Percentiles rank a stretch among this genome's conserved stretches.
Evolutionary conservation across 495 filamentous ascomycete species (phyloP).

Genomic region (Pseudotulostoma volvatum): DNA sequence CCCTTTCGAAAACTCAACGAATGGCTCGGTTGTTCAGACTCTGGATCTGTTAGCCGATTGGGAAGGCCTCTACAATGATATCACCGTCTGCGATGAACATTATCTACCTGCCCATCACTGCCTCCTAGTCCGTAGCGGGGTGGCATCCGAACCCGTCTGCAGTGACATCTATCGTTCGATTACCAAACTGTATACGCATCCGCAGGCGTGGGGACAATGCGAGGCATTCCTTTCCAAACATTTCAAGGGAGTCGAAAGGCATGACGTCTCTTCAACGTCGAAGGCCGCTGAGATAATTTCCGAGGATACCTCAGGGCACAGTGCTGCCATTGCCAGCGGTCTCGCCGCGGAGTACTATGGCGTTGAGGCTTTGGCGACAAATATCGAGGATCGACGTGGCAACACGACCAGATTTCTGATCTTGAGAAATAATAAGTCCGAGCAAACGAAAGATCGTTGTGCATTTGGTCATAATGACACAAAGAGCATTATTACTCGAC

Average conservation of each 20-base stretch:
- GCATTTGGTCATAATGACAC: slow-evolving; percentile 10
- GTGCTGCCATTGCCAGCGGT: slow-evolving; percentile 61
- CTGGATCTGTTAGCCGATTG: slow-evolving; percentile 78
- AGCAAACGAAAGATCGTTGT: slow-evolving; percentile 5
- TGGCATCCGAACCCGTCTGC: slow-evolving; percentile 11
- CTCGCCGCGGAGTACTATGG: slow-evolving; percentile 52
- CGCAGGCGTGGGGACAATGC: slow-evolving; percentile 90
- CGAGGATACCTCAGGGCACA: slow-evolving; percentile 35
- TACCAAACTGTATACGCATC: slow-evolving; percentile 64
- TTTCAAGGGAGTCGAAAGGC: slow-evolving; percentile 53
- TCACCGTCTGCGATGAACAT: slow-evolving; percentile 60
- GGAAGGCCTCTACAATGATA: slow-evolving; percentile 37
- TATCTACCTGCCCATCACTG: slow-evolving; percentile 81
- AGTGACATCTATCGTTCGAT: slow-evolving; percentile 14
- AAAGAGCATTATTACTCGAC: slow-evolving; percentile 4
- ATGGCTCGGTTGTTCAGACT: slow-evolving; percentile 77
- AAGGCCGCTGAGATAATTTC: slow-evolving; percentile 63
- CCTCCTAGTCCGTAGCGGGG: slow-evolving; percentile 41
- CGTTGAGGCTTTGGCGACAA: slow-evolving; percentile 49
- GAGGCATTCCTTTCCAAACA: slow-evolving; percentile 48
- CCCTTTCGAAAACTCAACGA: slow-evolving; percentile 90
- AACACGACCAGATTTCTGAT: slow-evolving; percentile 87
- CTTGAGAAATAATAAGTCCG: slow-evolving; percentile 32
- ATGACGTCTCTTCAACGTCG: slow-evolving; percentile 77
- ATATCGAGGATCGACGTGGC: slow-evolving; percentile 68